Evolutionary conservation across 179 eudicot genomes (phyloP).

Genomic region (Spinacia oleracea): DNA sequence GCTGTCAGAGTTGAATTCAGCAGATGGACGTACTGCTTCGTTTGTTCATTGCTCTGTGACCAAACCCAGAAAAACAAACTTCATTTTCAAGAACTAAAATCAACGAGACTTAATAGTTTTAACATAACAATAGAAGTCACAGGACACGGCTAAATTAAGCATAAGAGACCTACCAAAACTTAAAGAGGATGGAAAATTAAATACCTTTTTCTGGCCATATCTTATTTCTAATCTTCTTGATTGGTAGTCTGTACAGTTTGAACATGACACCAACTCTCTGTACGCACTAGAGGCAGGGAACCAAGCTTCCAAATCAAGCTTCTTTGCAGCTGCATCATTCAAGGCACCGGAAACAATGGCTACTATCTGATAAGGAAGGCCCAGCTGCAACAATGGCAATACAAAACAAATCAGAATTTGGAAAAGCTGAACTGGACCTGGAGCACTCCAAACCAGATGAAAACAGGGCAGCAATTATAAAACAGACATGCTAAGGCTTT

Average conservation of each 20-base stretch:
- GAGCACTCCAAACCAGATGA: neutral
- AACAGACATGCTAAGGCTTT: neutral
- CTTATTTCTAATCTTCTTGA: slow-evolving; percentile 80
- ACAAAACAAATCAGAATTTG: neutral
- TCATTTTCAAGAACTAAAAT: neutral
- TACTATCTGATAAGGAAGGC: slow-evolving; percentile 78
- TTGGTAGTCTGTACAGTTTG: slow-evolving; percentile 94
- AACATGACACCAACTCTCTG: slow-evolving; percentile 91
- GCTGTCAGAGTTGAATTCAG: slow-evolving; percentile 92
- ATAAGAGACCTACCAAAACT: neutral
- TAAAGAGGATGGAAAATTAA: neutral
- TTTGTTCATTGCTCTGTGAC: slow-evolving; percentile 67
- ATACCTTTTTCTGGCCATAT: slow-evolving; percentile 88
- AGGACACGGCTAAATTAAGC: neutral
- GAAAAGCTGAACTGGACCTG: neutral
- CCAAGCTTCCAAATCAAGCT: slow-evolving; percentile 92
- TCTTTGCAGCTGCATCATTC: slow-evolving; percentile 94
- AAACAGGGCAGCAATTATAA: neutral
- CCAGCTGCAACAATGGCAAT: slow-evolving; percentile 53
- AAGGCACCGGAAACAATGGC: slow-evolving; percentile 87
- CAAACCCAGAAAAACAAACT: neutral
- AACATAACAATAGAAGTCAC: neutral
- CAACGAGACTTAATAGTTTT: neutral
- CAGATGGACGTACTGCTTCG: slow-evolving; percentile 77
- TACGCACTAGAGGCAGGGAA: slow-evolving; percentile 76